Base-by-base conservation (phyloP, 2,329 filamentous ascomycete genomes). In the Canariomyces notabilis region DNA sequence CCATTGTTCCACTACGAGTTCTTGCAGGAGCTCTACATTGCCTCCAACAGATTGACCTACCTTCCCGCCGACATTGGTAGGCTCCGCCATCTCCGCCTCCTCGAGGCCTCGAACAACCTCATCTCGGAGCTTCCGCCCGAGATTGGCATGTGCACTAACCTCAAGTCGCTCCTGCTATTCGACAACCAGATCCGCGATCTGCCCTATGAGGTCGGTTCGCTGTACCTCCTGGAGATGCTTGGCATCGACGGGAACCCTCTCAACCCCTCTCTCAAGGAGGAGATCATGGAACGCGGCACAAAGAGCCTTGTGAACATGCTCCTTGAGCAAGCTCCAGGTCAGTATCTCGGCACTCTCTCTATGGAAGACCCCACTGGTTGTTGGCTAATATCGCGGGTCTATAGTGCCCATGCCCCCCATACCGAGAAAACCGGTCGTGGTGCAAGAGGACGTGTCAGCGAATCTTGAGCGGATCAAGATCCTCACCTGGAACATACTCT, bases 401-500 rank as follows among this genome's bases (percentile, higher is more conserved):
- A 9, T 57, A 94, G 89, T 85, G 46, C 87, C 90, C 32, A 73
- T 83, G 14, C 83, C 89, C 35, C 93, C 91, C 1, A 74, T 77
- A 22, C 80, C 86, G 38, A 82, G 93, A 59, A 82, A 86, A 58
- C 84, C 83, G 68, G 80, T 96, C 49, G 76, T 86, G n/a, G 78
- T 97, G 19, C 84, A 81, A 57, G 80, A 82, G 64, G 83, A 85
- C 53, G 72, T 74, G 45, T 75, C 70, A 64, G 58, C 74, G 1
- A 72, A 62, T 44, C 66, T 80, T 52, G 80, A 96, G 60, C 84
- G 81, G 43, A 81, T 97, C 63, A 88, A 87, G 47, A 83, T 95
- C 7, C 75, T 97, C 51, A 94, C 88, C 18, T 96, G 93, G 82
- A 98, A 98, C 64, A 95, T 91, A 37, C 77, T 98, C 9, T 96